Evolutionary conservation across 1,284 basidiomycete species (phyloP).

Genomic region (Boletus albobrunnescens): DNA sequence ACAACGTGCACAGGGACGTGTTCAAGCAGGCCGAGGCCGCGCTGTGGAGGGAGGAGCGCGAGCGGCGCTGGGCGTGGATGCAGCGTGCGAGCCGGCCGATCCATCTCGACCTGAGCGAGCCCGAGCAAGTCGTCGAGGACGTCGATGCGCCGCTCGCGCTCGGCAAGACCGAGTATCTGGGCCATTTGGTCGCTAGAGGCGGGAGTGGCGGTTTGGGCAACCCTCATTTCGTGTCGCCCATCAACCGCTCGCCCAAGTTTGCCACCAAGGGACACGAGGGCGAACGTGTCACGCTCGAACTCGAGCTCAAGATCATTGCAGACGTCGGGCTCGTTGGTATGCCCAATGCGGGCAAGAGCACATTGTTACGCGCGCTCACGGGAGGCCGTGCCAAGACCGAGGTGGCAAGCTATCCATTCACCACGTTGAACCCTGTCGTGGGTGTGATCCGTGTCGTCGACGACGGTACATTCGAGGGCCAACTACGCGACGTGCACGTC

Average conservation of each 20-base stretch:
- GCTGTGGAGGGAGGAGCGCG: constrained; percentile 62
- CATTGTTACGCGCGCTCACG: constrained; percentile 85
- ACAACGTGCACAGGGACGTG: constrained; percentile 59
- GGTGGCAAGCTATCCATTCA: constrained; percentile 91
- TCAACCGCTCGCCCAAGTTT: constrained; percentile 75
- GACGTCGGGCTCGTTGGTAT: constrained; percentile 95
- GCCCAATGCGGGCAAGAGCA: constrained; percentile 92
- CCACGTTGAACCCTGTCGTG: constrained; percentile 93
- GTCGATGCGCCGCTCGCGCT: constrained; percentile 65
- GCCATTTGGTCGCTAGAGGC: constrained; percentile 73
- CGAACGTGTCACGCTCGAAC: constrained; percentile 74
- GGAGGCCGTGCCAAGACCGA: constrained; percentile 80
- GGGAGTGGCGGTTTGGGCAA: constrained; percentile 89
- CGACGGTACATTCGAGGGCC: constrained; percentile 74
- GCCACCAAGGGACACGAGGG: constrained; percentile 80
- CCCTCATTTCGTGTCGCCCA: constrained; percentile 71
- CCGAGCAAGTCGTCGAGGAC: constrained; percentile 41
- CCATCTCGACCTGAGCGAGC: constrained; percentile 57
- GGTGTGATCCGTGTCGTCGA: constrained; percentile 85
- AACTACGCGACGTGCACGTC: constrained; percentile 46
- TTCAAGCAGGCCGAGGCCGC: constrained; percentile 74
- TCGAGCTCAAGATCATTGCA: constrained; percentile 94
- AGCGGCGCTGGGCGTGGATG: constrained; percentile 45
- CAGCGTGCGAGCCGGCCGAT: constrained; percentile 47
- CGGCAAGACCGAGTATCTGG: constrained; percentile 55